Base-by-base conservation (phyloP, 2,329 filamentous ascomycete species). In the Colletotrichum godetiae region DNA sequence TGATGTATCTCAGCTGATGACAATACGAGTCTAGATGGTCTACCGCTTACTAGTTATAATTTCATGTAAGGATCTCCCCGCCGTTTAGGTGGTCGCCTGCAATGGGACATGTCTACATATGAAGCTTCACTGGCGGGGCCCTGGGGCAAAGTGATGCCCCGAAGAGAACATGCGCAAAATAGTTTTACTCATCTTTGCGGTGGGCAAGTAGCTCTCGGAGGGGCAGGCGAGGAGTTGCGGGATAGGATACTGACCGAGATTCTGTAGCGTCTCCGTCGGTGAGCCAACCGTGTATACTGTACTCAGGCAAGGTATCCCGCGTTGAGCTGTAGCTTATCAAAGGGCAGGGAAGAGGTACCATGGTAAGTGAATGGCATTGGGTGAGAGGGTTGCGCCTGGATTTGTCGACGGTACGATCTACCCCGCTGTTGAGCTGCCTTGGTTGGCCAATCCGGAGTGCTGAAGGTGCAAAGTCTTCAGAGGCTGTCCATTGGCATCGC, bases 401-500 rank as follows among this genome's bases (percentile, higher is more conserved):
- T 46, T 24, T 57, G 56, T 53, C 12, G 46, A 59, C 29, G 55
- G 64, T 57, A 63, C 52, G 10, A 31, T 46, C n/a, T 19, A 70
- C 53, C 37, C 66, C 70, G 52, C 69, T 13, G 31, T 46, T 3
- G 33, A 15, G 58, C 46, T n/a, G 19, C 37, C 27, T 27, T 35
- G 42, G 37, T 31, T 55, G 24, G 46, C 67, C 70, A 73, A 73
- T 71, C 60, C 67, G 42, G 12, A 58, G 37, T 57, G 10, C 13
- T 58, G 65, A 13, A 52, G 5, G 37, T 37, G 33, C 19, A 49
- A 27, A 68, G 31, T 49, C 7, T 33, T 29, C 19, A 24, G 8
- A 52, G 37, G 15, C 6, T 57, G 37, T n/a, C 37, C 56, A 67
- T 37, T 53, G 42, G 22, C 42, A 67, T 46, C 19, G 35, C 27